Evolutionary conservation across 129 eudicot genomes (phyloP).

Genomic region (Lactuca saligna): DNA sequence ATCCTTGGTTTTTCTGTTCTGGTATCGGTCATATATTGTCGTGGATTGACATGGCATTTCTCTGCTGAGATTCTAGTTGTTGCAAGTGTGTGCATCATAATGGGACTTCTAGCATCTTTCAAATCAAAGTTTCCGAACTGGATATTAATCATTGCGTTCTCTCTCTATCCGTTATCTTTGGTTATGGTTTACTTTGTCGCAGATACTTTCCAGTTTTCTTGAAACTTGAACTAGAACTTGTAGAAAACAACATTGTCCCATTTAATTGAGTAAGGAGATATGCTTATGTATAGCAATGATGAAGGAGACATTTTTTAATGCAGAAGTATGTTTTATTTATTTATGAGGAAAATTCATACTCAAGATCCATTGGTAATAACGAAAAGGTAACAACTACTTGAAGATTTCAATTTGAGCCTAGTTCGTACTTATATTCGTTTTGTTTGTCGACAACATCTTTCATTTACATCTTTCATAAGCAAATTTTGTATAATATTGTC

Average conservation of each 20-base stretch:
- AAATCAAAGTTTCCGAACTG: constrained; percentile 55
- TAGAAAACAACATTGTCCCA: not conserved
- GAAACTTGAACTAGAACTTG: not conserved
- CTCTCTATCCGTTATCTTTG: constrained; percentile 64
- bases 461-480: too few species aligned
- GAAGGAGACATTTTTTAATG: too few species aligned
- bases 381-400: too few species aligned
- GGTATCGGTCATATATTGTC: constrained; percentile 47
- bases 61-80: constrained; percentile 58
- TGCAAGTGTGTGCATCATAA: constrained; percentile 36
- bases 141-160: constrained; percentile 49
- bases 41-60: constrained; percentile 62
- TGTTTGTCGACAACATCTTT: too few species aligned
- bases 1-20: constrained; percentile 56
- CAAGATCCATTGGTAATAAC: too few species aligned
- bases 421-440: too few species aligned
- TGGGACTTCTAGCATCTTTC: constrained; percentile 53
- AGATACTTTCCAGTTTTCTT: constrained; percentile 16
- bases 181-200: constrained; percentile 47
- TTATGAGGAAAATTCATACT: too few species aligned
- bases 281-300: not conserved
- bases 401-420: too few species aligned
- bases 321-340: too few species aligned
- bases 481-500: too few species aligned
- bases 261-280: not conserved